Evolutionary conservation across 2,329 filamentous ascomycete species (phyloP).

Genomic region (Cercospora sp.): DNA sequence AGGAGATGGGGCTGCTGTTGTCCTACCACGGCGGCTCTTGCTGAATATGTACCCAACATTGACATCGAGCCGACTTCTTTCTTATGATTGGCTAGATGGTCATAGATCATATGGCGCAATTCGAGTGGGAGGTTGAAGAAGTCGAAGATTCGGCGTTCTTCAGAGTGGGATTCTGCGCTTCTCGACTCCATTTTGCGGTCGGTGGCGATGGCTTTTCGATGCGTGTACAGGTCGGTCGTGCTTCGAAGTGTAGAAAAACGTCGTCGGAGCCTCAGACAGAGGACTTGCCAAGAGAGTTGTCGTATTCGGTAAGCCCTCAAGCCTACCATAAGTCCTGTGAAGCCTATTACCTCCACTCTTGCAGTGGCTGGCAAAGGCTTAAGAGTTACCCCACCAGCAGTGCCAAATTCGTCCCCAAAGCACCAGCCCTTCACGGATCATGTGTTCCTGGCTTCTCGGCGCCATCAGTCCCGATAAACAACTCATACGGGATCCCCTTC

Average conservation of each 20-base stretch:
- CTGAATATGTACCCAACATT: not conserved
- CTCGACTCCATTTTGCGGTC: not conserved
- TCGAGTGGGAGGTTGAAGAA: not conserved
- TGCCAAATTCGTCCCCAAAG: not conserved
- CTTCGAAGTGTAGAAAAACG: not conserved
- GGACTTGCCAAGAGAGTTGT: not conserved
- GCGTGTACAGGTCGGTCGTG: not conserved
- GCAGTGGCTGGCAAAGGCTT: not conserved
- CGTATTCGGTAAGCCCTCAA: not conserved
- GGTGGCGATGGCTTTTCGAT: not conserved
- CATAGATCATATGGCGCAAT: not conserved
- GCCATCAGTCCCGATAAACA: constrained; percentile 8
- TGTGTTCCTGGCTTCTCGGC: not conserved
- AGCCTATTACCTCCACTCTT: not conserved
- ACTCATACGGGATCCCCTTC: constrained; percentile 10
- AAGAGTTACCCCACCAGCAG: not conserved
- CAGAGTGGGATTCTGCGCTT: not conserved
- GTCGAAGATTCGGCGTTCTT: not conserved
- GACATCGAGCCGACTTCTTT: not conserved
- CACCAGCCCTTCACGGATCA: not conserved
- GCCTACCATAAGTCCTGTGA: not conserved
- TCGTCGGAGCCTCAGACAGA: not conserved
- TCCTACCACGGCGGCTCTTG: not conserved
- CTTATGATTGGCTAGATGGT: not conserved
- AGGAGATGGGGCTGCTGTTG: not conserved